Base-by-base conservation (phyloP, 345 rosid genomes). In the Turritis glabra region DNA sequence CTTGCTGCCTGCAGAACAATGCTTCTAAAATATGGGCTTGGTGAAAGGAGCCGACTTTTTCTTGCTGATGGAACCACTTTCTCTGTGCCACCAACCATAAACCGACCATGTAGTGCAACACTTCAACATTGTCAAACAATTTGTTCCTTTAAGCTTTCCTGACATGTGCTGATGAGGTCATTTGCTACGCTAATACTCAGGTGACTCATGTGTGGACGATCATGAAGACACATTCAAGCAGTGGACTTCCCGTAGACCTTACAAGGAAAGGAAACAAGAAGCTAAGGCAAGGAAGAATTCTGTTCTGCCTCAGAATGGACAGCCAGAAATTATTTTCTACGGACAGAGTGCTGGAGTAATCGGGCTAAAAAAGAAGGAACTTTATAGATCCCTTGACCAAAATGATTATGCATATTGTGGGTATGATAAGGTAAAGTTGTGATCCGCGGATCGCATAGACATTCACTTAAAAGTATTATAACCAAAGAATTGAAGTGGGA, bases 1-100 rank as follows among this genome's bases (percentile, higher is more conserved):
- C 79, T 95, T 22, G 97, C 97, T 5, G 93, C 97, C 78, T 92
- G 97, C 78, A 87, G 93, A 85, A 92, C 97, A 4, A 56, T 92
- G 85, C 71, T 95, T 67, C 97, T 76, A 69, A 95, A 92, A 73
- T 95, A 95, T 83, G 82, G 72, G 3, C 69, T 90, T 47, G 99
- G 90, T 46, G 81, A 89, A 60, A 74, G 83, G 59, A 86, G 93
- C 79, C 78, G 96, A 2, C 90, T 95, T 67, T 95, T 95, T 72
- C 90, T 90, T 67, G 93, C 93, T 38, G 93, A 95, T 53, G 97
- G 97, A 58, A 87, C 92, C 7, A 30, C 69, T 61, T 95, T 92
- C 83, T 87, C 93, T 7, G 80, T 90, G 50, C 73, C 76, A 51
- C 97, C 97, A 47, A 41, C 71, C 63, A 75, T 81, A 76, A 53